Evolutionary conservation across 768 basidiomycete genomes (phyloP), one percentile per base, ranked within the genome.

Genomic region (Boletus eberwhitei): DNA sequence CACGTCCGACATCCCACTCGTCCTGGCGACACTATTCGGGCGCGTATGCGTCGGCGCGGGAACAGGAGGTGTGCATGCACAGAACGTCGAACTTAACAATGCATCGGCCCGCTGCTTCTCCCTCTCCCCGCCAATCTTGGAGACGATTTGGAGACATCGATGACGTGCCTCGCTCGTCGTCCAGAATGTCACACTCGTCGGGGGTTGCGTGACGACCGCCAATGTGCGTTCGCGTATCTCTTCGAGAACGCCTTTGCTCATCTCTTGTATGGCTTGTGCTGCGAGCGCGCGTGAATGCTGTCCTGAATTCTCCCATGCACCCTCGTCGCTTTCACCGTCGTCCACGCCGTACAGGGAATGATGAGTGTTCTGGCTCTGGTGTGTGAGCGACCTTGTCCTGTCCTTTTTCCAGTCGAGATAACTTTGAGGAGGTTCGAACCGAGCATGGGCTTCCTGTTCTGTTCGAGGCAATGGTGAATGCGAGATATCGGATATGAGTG

Each of bases 401-500:
- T 68, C 68, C 47, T 61, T 74, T 65, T 85, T 86, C 86, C 86
- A 87, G 55, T 82, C 79, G 11, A 80, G 71, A 55, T 86, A 84
- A 41, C 75, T 74, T 32, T 75, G 73, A 0, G 84, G 74, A 4
- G 86, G 82, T 11, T 83, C 75, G 62, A 91, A 95, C 5, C 88
- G 79, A 13, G 69, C 65, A 19, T 83, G 75, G 0, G 90, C 84
- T 34, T 85, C 86, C 14, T 80, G 79, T 0, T 77, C 59, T 0
- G 77, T 75, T 1, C 55, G 39, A 0, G 92, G 93, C 0, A 92
- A 74, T 1, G 79, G 75, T 0, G 85, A 76, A 68, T 94, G 92
- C 0, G 88, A 87, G 48, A 91, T 82, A 58, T 92, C 90, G 12
- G 89, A 91, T 40, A 90, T 79, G 29, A 94, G 78, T 0, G 93